phyloP scores from a whole-genome alignment of 345 rosid genomes.

The Populus ilicifolia region DNA sequence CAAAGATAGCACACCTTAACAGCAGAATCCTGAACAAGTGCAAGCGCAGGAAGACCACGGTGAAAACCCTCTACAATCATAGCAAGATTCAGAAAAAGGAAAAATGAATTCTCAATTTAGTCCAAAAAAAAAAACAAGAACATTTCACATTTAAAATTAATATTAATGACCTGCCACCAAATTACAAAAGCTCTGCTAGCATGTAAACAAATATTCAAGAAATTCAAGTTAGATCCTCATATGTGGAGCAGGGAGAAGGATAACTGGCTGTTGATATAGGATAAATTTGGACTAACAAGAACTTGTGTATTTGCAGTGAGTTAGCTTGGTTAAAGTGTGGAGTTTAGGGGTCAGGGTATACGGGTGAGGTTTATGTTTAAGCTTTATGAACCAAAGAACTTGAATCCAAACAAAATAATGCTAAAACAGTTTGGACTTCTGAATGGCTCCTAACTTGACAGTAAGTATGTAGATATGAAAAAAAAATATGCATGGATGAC shows the following conservation, averaged over 20 bases:
- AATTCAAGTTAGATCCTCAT: not conserved
- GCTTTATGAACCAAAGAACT: not conserved
- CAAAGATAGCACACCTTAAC: constrained; percentile 41
- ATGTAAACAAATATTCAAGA: not conserved
- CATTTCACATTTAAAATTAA: not conserved
- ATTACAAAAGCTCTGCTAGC: not conserved
- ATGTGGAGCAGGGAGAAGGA: not conserved
- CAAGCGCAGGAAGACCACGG: constrained; percentile 80
- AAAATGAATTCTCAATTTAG: not conserved
- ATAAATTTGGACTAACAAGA: not conserved
- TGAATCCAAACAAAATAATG: not conserved
- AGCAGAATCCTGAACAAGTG: constrained; percentile 68
- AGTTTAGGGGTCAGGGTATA: not conserved
- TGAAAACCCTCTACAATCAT: constrained; percentile 74
- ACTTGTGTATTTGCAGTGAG: not conserved
- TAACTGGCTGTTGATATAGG: not conserved
- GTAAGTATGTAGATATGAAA: not conserved
- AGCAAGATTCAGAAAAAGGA: constrained; percentile 5
- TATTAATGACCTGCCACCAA: not conserved
- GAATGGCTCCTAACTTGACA: not conserved
- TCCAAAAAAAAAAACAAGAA: not conserved
- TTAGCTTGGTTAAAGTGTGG: not conserved
- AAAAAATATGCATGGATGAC: not conserved
- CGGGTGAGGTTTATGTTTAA: not conserved
- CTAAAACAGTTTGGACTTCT: not conserved